These are phyloP conservation scores for Magnolia officinalis DNA, from an alignment of 164 flowering plant genomes.

Conservation along the genomic window DNA sequence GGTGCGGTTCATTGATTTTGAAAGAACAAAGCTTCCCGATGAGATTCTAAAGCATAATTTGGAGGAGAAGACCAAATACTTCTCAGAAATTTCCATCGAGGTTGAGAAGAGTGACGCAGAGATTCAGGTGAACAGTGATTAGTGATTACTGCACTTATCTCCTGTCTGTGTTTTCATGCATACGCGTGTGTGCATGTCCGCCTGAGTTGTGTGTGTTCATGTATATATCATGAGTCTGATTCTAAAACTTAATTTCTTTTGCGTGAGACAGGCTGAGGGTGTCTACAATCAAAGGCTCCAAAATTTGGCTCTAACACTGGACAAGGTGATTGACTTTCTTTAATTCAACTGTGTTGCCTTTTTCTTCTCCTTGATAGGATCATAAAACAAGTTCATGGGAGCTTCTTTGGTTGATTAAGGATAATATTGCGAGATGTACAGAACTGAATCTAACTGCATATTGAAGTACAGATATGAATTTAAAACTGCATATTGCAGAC, in stretches of 20 bases:
- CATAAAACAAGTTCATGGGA: background rate
- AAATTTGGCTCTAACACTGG: slow-evolving; percentile 93
- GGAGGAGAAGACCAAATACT: slow-evolving; percentile 89
- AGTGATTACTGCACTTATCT: background rate
- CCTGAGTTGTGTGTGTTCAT: background rate
- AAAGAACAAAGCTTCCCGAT: slow-evolving; percentile 87
- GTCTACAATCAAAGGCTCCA: slow-evolving; percentile 98
- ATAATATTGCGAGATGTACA: background rate
- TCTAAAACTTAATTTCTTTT: background rate
- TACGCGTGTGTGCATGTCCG: background rate
- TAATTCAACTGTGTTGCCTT: background rate
- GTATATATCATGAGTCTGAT: background rate
- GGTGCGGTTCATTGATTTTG: slow-evolving; percentile 94
- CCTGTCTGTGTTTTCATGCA: background rate
- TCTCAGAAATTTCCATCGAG: slow-evolving; percentile 65
- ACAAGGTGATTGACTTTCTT: slow-evolving; percentile 52
- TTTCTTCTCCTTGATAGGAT: background rate
- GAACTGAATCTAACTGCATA: too few relatives aligned
- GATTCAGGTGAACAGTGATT: slow-evolving; percentile 60
- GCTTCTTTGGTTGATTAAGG: background rate
- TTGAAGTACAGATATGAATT: too few relatives aligned
- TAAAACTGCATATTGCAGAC: background rate
- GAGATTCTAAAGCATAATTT: slow-evolving; percentile 82
- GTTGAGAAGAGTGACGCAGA: slow-evolving; percentile 94
- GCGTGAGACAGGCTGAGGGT: slow-evolving; percentile 83